A percentile compares a stretch with the other conserved stretches of the same genome.
Conservation (phyloP, 345 rosid genomes). For the Moringa oleifera region DNA sequence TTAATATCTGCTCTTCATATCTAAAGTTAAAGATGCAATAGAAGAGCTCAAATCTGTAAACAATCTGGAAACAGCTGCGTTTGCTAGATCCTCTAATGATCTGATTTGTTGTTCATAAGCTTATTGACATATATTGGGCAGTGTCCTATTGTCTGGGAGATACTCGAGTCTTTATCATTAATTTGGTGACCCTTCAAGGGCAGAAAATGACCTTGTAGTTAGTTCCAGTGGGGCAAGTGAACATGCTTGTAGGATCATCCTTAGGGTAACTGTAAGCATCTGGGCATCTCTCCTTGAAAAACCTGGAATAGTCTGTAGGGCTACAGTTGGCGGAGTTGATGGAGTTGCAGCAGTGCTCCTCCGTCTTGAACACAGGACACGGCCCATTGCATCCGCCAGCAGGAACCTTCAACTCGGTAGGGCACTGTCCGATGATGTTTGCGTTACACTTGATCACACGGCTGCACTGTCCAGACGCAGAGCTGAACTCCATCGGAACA, state of each 20-base stretch:
- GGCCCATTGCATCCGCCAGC: conserved; percentile 24
- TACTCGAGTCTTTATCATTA: too few relatives aligned
- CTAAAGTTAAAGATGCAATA: neutral
- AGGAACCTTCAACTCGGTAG: conserved; percentile 9
- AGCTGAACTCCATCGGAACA: conserved; percentile 33
- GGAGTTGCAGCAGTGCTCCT: conserved; percentile 21
- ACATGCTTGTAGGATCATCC: conserved; percentile 2
- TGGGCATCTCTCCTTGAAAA: conserved; percentile 20
- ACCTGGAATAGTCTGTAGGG: conserved; percentile 16
- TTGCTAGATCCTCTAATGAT: too few relatives aligned
- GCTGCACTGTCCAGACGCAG: conserved; percentile 15
- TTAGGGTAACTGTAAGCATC: conserved; percentile 18
- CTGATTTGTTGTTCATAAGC: too few relatives aligned
- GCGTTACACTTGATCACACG: conserved; percentile 4
- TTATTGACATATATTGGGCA: too few relatives aligned
- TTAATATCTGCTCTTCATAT: neutral
- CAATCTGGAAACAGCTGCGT: too few relatives aligned
- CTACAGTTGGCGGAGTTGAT: conserved; percentile 16
- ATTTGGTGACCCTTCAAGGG: too few relatives aligned
- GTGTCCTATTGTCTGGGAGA: too few relatives aligned
- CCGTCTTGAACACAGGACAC: conserved; percentile 17
- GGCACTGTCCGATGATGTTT: conserved; percentile 16
- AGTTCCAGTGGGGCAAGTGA: conserved; percentile 30
- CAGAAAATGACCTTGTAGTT: conserved; percentile 31
- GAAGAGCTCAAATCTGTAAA: too few relatives aligned